Conservation (phyloP, 768 basidiomycete species). For the Fistulinella prunicolor region DNA sequence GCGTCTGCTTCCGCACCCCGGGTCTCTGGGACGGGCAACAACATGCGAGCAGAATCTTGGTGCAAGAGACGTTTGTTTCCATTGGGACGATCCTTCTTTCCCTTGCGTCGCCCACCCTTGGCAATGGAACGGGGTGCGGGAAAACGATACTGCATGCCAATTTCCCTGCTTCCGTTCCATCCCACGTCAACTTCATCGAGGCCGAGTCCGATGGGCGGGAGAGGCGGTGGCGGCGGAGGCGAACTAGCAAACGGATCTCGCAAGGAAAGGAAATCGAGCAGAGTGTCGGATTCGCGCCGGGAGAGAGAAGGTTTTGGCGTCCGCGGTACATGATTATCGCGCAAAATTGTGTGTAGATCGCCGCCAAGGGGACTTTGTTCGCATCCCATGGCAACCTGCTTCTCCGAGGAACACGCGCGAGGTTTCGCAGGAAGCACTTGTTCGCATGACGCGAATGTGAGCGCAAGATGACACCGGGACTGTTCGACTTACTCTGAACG, state of each 20-base stretch:
- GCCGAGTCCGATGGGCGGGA: conserved; percentile 26
- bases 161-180: conserved; percentile 24
- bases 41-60: conserved; percentile 27
- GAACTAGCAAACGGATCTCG: conserved; percentile 34
- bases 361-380: background rate
- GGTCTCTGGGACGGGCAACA: conserved; percentile 23
- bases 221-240: conserved; percentile 32
- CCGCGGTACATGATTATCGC: conserved; percentile 2
- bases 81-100: conserved; percentile 12
- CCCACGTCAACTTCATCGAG: conserved; percentile 29
- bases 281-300: conserved; percentile 24
- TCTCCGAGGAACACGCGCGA: conserved; percentile 9
- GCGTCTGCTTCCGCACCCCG: conserved; percentile 16
- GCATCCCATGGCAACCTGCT: background rate
- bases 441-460: background rate
- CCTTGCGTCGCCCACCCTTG: conserved; percentile 22
- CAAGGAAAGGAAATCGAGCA: conserved; percentile 33
- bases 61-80: conserved; percentile 23
- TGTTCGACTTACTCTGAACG: conserved; percentile 23
- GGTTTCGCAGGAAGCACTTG: conserved; percentile 22
- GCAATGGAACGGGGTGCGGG: conserved; percentile 31
- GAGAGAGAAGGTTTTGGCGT: conserved; percentile 20
- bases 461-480: background rate
- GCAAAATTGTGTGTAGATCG: background rate
- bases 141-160: conserved; percentile 31